phyloP scores from a whole-genome alignment of 176 grass and related monocot species.

The Rhynchospora pubera region DNA sequence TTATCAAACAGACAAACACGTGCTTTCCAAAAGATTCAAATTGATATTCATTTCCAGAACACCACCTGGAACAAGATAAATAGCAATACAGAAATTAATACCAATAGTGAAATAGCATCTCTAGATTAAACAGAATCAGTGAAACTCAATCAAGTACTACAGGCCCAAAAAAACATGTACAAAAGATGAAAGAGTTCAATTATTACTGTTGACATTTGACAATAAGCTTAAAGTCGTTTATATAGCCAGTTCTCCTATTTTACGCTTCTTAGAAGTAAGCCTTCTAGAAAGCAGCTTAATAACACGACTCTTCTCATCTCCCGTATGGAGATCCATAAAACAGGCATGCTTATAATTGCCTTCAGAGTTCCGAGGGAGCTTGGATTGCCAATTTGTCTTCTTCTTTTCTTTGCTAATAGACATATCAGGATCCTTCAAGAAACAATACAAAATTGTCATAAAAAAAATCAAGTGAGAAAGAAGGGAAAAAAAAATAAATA shows the following conservation, averaged over 20 bases:
- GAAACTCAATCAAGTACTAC: neutral
- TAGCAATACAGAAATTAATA: neutral
- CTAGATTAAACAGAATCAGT: neutral
- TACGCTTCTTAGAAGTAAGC: slow-evolving; percentile 1
- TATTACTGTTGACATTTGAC: neutral
- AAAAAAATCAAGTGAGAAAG: neutral
- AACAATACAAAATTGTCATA: neutral
- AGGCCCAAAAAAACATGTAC: neutral
- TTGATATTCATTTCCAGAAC: too few relatives aligned
- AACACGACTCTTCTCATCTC: neutral
- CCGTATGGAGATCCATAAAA: neutral
- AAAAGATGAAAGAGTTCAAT: neutral
- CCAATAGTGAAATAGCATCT: neutral
- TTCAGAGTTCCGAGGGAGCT: neutral
- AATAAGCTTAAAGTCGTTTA: neutral
- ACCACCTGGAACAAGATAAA: neutral
- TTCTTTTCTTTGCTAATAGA: neutral
- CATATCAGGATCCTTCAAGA: neutral
- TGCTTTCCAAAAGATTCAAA: too few relatives aligned
- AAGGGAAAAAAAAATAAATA: too few relatives aligned
- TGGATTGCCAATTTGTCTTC: neutral
- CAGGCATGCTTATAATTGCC: neutral
- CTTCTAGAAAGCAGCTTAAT: neutral
- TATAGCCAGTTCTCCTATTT: neutral
- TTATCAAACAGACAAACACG: too few relatives aligned